phyloP scores from a whole-genome alignment of 352 stramenopile genomes.

The Phytophthora pseudosyringae region DNA sequence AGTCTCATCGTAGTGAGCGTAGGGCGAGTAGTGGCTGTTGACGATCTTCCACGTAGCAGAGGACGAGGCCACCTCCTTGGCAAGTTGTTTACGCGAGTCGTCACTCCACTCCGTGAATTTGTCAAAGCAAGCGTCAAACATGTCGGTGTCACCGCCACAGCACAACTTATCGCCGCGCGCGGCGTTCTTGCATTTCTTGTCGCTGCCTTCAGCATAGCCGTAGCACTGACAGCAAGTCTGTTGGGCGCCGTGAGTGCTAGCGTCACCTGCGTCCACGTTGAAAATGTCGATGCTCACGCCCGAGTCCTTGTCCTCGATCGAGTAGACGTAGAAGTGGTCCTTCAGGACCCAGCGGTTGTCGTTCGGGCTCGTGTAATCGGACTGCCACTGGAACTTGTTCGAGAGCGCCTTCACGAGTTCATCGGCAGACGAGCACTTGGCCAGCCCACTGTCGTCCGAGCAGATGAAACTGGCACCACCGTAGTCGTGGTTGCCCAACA shows the following conservation, averaged over 20 bases:
- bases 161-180: conserved; percentile 58
- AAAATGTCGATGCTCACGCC: conserved; percentile 74
- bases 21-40: conserved; percentile 85
- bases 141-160: conserved; percentile 55
- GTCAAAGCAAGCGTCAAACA: conserved; percentile 67
- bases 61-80: conserved; percentile 54
- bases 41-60: conserved; percentile 87
- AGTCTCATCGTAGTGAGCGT: conserved; percentile 68
- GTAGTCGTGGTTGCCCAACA: conserved; percentile 85
- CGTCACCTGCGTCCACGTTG: conserved; percentile 76
- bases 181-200: conserved; percentile 61
- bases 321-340: conserved; percentile 77
- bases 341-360: conserved; percentile 73
- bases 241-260: conserved; percentile 63
- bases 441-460: conserved; percentile 43
- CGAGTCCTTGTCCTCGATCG: conserved; percentile 46
- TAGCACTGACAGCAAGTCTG: conserved; percentile 89
- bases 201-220: conserved; percentile 60
- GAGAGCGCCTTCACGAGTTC: conserved; percentile 58
- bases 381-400: conserved; percentile 68
- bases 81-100: conserved; percentile 71
- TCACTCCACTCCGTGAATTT: conserved; percentile 73
- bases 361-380: conserved; percentile 73
- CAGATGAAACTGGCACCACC: conserved; percentile 77
- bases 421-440: conserved; percentile 49